Base-by-base conservation (phyloP, 768 basidiomycete species). In the Lentinula raphanica region DNA sequence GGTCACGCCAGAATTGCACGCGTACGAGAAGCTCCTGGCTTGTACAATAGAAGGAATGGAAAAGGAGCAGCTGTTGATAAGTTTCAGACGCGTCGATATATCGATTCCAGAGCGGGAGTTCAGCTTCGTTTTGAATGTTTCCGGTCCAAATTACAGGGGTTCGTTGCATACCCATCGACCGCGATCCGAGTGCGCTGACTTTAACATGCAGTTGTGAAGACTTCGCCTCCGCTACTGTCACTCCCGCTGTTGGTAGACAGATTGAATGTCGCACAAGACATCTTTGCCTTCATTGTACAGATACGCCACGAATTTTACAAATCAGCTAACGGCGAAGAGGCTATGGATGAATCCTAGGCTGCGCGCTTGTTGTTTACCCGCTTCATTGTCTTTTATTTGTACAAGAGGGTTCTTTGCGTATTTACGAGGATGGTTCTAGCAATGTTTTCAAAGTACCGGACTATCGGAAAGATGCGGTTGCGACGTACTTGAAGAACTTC, bases 41-140 rank as follows among this genome's bases (percentile, higher is more conserved):
- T 88, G 85, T 67, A 70, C 77, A 15, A 79, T 94, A n/a, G 91
- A 94, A 69, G 92, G 92, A 38, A 80, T 94, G 40, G 84, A 85
- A 64, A 76, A 75, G 35, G 87, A 90, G 67, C 79, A 83, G 48
- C 77, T 94, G 19, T 78, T 94, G 46, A 74, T 94, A 56, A 84
- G 86, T 4, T 94, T 94, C 69, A 79, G 79, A 9, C 72, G 82
- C 57, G 66, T 94, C 36, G 88, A 92, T 65, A 74, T 78, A 4
- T 62, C 71, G 3, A 80, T 87, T 46, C 75, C 76, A 2, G 76
- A 81, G 9, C 76, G 80, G 29, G 90, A 92, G 62, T 91, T 85
- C 58, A 84, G 79, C 58, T 75, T 94, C 58, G 85, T 92, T 0
- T 68, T 94, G n/a, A 90, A 95, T 65, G 75, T 91, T 21, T 83